Evolutionary conservation across 495 filamentous ascomycete species (phyloP), one percentile per base, ranked within the genome.

Genomic region (Penicillium simplicissimum): DNA sequence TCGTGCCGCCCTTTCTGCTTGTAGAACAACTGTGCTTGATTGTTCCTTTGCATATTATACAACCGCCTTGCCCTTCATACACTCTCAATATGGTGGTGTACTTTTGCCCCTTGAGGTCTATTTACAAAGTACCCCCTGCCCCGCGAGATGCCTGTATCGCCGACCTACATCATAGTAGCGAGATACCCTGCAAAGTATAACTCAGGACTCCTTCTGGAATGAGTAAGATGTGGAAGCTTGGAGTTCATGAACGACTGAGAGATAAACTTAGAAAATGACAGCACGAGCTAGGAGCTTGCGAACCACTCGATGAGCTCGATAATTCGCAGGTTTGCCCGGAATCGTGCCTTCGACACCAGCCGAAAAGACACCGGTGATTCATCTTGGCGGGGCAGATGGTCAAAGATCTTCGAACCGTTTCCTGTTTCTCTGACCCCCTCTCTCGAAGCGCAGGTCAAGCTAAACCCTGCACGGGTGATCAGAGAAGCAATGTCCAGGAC

Each of bases 311-410:
- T 14, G 8, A 23, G 28, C 43, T 47, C 3, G 21, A 47, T 9
- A 47, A 31, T 31, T 31, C 28, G 28, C 28, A 31, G 28, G 6
- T 31, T 31, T 31, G 28, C 28, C 4, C 28, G 28, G 28, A 31
- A 31, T 25, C 13, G 23, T 28, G 21, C 31, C 23, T 31, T 49
- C 19, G 14, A 13, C 45, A 36, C 25, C 10, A 51, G 19, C 52
- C 33, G 17, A 56, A 23, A 56, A 53, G 57, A 25, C 57, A 52
- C 57, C 57, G 57, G 57, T 59, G 57, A 52, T 59, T 59, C 57
- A 59, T 28, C 48, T 9, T 17, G 17, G 57, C 57, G 57, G 57
- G 57, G 34, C 57, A 17, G 25, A 9, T 34, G 55, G 42, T 33
- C 15, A 15, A 49, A 49, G 55, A 57, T 43, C 55, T 57, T 45